Evolutionary conservation across 169 alveolate genomes (phyloP).

Genomic region (Cryptosporidium xiaoi): DNA sequence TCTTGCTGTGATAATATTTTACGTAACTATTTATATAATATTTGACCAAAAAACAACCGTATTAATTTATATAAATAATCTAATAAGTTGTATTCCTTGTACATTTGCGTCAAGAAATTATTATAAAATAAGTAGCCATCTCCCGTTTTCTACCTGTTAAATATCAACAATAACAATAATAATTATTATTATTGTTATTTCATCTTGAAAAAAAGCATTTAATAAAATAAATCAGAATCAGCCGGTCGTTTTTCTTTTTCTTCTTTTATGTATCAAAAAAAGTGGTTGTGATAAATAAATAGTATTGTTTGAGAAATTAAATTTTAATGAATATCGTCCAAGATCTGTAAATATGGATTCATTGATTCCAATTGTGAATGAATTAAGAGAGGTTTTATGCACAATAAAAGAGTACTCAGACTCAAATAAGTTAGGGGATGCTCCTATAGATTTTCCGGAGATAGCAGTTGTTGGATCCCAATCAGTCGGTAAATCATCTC

Average conservation of each 20-base stretch:
- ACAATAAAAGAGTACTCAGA: constrained; percentile 30
- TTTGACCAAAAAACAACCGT: too few relatives aligned
- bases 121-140: too few relatives aligned
- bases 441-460: constrained; percentile 88
- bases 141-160: too few relatives aligned
- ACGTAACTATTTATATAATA: too few relatives aligned
- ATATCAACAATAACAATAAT: too few relatives aligned
- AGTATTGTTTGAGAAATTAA: too few relatives aligned
- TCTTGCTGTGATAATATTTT: too few relatives aligned
- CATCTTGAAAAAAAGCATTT: neutral
- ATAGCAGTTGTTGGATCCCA: constrained; percentile 98
- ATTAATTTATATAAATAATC: too few relatives aligned
- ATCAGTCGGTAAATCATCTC: constrained; percentile 96
- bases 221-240: neutral
- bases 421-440: neutral
- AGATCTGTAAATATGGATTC: constrained; percentile 33
- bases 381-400: constrained; percentile 26
- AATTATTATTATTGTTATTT: neutral
- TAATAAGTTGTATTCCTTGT: too few relatives aligned
- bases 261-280: neutral
- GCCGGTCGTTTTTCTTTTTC: neutral
- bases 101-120: too few relatives aligned
- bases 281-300: neutral
- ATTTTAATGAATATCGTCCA: too few relatives aligned
- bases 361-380: constrained; percentile 56